These are phyloP conservation scores for Solanum ossicruentum DNA, from an alignment of 257 asterid species.

Conservation along the genomic window DNA sequence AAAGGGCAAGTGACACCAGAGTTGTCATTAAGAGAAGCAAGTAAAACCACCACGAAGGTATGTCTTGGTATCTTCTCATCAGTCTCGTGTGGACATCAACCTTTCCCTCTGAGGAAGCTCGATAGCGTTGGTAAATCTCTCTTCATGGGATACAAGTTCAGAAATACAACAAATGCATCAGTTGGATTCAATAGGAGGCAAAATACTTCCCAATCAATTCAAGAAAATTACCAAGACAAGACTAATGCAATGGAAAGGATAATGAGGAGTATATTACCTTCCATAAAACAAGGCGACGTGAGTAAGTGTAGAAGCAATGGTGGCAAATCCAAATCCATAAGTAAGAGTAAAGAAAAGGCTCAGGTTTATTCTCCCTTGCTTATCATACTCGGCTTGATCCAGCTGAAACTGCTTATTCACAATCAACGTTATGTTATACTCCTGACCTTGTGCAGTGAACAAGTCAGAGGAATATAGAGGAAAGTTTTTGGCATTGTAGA, in stretches of 20 bases:
- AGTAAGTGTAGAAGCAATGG: slow-evolving; percentile 56
- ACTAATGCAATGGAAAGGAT: neutral
- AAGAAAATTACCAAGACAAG: neutral
- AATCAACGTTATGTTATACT: slow-evolving; percentile 32
- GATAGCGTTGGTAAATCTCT: slow-evolving; percentile 45
- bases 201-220: neutral
- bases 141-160: slow-evolving; percentile 10
- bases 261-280: slow-evolving; percentile 23
- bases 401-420: slow-evolving; percentile 38
- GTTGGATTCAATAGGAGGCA: neutral
- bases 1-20: slow-evolving; percentile 27
- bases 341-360: slow-evolving; percentile 51
- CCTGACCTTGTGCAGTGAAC: slow-evolving; percentile 42
- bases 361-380: slow-evolving; percentile 52
- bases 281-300: slow-evolving; percentile 71
- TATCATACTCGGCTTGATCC: slow-evolving; percentile 24
- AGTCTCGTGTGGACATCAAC: slow-evolving; percentile 49
- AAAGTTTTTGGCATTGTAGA: slow-evolving; percentile 41
- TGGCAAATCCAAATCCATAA: slow-evolving; percentile 78
- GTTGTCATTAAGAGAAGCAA: slow-evolving; percentile 36
- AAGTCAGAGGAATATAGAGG: slow-evolving; percentile 47
- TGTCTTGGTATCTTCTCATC: slow-evolving; percentile 53
- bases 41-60: slow-evolving; percentile 67
- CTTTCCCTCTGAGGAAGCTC: slow-evolving; percentile 45
- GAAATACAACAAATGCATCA: neutral